Evolutionary conservation across 2,329 filamentous ascomycete genomes (phyloP), one percentile per base, ranked within the genome.

Genomic region (Chaetomium olivaceum): DNA sequence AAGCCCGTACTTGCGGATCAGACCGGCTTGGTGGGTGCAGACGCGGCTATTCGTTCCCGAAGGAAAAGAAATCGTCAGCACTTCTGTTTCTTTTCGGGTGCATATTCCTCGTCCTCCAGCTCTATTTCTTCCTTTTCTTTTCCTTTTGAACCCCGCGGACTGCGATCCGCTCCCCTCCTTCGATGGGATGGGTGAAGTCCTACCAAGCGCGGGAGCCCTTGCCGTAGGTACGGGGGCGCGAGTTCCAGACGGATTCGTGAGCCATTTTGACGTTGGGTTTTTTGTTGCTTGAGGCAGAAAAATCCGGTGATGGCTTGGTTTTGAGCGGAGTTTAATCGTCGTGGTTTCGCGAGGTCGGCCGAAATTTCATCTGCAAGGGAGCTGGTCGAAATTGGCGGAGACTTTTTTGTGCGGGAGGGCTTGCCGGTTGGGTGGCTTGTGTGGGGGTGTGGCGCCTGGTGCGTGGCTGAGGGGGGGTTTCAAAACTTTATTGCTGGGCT

Each of bases 1-100:
- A 76, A 97, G 88, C 80, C 95, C 94, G 86, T 99, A 99, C 87
- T 99, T 99, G 87, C 95, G 93, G 89, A 99, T 97, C 76, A 99
- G 89, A 96, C 95, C 95, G 79, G 95, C 94, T 80, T 88, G 89
- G 91, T 99, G 94, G 80, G 93, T 92, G 92, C 85, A 88, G 78
- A 87, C 84, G 72, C 85, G 85, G 85, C 85, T 87, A 65, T 66
- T 54, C 31, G 19, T 66, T 52, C 29, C 19, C 16, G 43, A 23
- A 3, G 23, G 27, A 29, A 39, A 46, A 62, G 33, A 3, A 51
- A 31, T 50, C n/a, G 68, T 72, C 68, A 70, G 70, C 65, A 60
- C 67, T 59, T 62, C 63, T 67, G 57, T 69, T 59, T 60, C 62
- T 66, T 61, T 62, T 67, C 58, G 3, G 50, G 12, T 29, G 61